Conservation (phyloP, 805 yeast genomes). For the Spathaspora boniae region DNA sequence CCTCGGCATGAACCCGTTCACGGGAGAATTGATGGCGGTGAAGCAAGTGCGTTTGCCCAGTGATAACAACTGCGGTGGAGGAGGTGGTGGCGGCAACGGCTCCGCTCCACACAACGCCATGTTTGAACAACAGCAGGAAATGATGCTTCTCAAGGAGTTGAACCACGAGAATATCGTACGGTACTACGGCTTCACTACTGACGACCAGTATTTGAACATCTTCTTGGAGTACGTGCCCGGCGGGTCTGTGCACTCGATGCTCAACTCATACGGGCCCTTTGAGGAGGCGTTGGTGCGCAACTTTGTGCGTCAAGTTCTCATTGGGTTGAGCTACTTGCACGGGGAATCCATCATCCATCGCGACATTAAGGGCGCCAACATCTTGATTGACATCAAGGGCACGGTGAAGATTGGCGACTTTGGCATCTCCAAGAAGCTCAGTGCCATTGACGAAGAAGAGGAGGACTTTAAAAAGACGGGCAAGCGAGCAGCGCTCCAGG, state of each 20-base stretch:
- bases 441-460: constrained; percentile 21
- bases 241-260: constrained; percentile 60
- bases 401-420: constrained; percentile 83
- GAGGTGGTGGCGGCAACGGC: constrained; percentile 21
- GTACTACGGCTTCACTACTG: constrained; percentile 83
- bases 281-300: constrained; percentile 72
- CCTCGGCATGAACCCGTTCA: constrained; percentile 83
- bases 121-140: constrained; percentile 83
- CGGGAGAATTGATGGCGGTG: constrained; percentile 97
- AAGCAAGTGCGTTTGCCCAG: constrained; percentile 78
- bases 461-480: constrained; percentile 28
- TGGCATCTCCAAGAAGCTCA: constrained; percentile 61
- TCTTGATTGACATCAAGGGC: constrained; percentile 75
- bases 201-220: constrained; percentile 68
- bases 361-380: constrained; percentile 87
- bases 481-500: constrained; percentile 80
- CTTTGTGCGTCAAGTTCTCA: constrained; percentile 70
- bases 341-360: constrained; percentile 75
- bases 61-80: constrained; percentile 25
- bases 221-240: constrained; percentile 63
- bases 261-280: constrained; percentile 71
- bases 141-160: constrained; percentile 68
- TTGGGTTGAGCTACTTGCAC: constrained; percentile 73
- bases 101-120: constrained; percentile 37
- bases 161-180: constrained; percentile 92